Base-by-base conservation (phyloP, 768 basidiomycete species). In the Lentinula boryana region DNA sequence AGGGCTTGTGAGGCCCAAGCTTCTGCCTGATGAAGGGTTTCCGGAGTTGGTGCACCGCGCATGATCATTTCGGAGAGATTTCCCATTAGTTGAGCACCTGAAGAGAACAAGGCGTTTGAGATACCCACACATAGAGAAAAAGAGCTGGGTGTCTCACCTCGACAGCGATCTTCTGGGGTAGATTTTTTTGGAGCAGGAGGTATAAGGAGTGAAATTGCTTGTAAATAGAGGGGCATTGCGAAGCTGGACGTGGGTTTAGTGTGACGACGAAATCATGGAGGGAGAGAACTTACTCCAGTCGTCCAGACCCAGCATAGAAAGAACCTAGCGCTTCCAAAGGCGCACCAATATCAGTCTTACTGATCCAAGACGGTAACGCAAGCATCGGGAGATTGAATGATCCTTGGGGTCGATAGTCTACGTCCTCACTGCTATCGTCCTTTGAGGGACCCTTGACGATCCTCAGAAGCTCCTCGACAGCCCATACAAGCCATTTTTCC, bases 301-400 rank as follows among this genome's bases (percentile, higher is more conserved):
- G 82, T 21, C 84, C 86, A 38, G 73, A 73, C 36, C 76, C 73
- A 4, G 81, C 80, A 63, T 89, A 88, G 56, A 84, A 84, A 4
- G 78, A 74, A 1, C 83, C 89, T 4, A 91, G 75, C 0, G 86
- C 83, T 65, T 88, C 87, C 36, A 90, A 75, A 1, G 87, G 88
- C 9, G 86, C 84, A 18, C 83, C 86, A 27, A 90, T 71, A 64
- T 89, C 86, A 21, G 80, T 77, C 60, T 75, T 78, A 8, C 76
- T 74, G 51, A 81, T 81, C 89, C 88, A 89, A 18, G 67, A 62
- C 1, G 89, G 88, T 54, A 89, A 64, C 13, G 77, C 76, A 21
- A 90, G 73, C 57, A 84, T 83, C 1, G 80, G 74, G 9, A 83
- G 74, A 38, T 79, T 71, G 0, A 78, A 62, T 1, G 64, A 10